phyloP scores from a whole-genome alignment of 345 rosid species.

The Eucalyptus paniculata region DNA sequence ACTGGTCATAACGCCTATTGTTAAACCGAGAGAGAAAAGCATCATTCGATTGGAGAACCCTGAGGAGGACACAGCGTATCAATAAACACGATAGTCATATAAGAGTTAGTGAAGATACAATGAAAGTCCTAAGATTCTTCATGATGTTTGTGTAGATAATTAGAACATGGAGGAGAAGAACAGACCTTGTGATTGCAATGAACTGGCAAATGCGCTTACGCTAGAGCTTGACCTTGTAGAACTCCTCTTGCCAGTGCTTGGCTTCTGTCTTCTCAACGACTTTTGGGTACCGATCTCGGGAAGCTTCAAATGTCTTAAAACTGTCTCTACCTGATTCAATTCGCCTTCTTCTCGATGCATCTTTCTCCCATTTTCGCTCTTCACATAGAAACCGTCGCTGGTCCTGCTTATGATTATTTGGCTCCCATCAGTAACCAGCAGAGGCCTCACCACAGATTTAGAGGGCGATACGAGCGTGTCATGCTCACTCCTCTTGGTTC shows the following conservation, averaged over 20 bases:
- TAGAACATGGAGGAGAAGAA: background rate
- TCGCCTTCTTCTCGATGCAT: background rate
- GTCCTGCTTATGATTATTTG: background rate
- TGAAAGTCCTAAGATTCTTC: background rate
- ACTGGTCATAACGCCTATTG: constrained; percentile 1
- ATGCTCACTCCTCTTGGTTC: background rate
- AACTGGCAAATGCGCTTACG: background rate
- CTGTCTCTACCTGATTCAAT: background rate
- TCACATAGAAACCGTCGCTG: background rate
- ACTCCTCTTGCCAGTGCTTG: background rate
- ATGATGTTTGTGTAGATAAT: background rate
- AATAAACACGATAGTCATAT: background rate
- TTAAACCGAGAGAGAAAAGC: constrained; percentile 9
- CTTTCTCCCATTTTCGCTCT: background rate
- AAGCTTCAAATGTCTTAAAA: background rate
- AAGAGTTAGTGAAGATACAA: background rate
- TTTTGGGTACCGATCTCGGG: background rate
- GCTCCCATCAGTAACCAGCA: constrained; percentile 2
- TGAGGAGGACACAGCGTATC: background rate
- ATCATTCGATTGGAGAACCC: background rate
- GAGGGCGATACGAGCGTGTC: background rate
- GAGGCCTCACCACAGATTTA: background rate
- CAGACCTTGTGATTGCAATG: constrained; percentile 3
- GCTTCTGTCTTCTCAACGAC: background rate
- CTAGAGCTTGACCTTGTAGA: background rate